Base-by-base conservation (phyloP, 2,329 filamentous ascomycete genomes). In the Sclerotiophoma versabilis region DNA sequence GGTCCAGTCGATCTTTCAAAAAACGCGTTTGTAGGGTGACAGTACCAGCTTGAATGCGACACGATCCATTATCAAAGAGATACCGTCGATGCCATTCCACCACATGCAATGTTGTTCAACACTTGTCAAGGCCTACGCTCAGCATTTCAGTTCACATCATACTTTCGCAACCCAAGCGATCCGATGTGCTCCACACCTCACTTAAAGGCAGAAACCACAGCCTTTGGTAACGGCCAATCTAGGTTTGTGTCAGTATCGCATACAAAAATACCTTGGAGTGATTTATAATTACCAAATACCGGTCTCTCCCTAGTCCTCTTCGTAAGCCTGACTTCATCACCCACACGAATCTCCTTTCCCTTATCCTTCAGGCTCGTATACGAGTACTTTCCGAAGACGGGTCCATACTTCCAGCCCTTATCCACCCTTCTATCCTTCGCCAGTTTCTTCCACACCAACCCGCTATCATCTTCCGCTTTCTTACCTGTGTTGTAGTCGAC, bases 401-500 rank as follows among this genome's bases (percentile, higher is more conserved):
- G 9, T 2, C 15, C 36, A 26, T 49, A 49, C n/a, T 41, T 41
- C 27, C 27, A 41, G 3, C 26, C 36, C n/a, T 20, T 59, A 67
- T 93, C 89, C 6, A 92, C 87, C 50, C 89, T 81, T 17, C 90
- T 81, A 72, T 92, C 87, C 45, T 80, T 82, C 81, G 87, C 86
- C 64, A 93, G 75, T 65, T 86, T 85, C 78, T 91, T 91, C 58
- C 91, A 76, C 14, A 90, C 81, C 32, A 76, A 78, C n/a, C 85
- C 87, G 29, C 77, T 72, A 64, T 86, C 83, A 2, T 84, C 85
- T 1, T 76, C 75, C 0, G 82, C 84, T 34, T 79, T 76, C 43
- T 80, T 81, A 6, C 89, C 89, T 0, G 85, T 90, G 19, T 76
- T 69, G 68, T 89, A 90, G 75, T 92, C 87, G 53, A 92, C 83